A percentile compares a stretch with the other conserved stretches of the same genome.
These are phyloP conservation scores for Neostapfia colusana DNA, from an alignment of 176 grass and related monocot species.

Conservation along the genomic window DNA sequence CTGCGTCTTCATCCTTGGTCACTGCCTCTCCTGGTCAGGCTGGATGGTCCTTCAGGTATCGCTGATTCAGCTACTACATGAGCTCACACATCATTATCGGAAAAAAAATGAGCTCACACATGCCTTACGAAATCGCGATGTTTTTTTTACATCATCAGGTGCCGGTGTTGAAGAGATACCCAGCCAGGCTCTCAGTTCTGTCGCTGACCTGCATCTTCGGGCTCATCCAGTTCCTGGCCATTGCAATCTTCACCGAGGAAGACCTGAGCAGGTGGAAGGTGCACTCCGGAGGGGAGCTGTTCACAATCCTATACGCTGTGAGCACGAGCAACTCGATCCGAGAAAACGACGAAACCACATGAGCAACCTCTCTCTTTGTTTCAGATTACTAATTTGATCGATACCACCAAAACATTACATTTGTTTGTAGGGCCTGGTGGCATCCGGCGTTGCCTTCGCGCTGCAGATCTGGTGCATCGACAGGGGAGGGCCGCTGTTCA, in stretches of 20 bases:
- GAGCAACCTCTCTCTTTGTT: neutral
- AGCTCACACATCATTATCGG: neutral
- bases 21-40: constrained; percentile 85
- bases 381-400: neutral
- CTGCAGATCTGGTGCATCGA: constrained; percentile 98
- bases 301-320: constrained; percentile 93
- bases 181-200: constrained; percentile 76
- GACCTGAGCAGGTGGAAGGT: constrained; percentile 83
- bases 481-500: constrained; percentile 84
- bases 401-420: neutral
- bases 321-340: neutral
- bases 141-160: constrained; percentile 38
- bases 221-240: constrained; percentile 73
- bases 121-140: neutral
- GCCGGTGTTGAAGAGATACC: constrained; percentile 80
- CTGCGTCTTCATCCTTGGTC: constrained; percentile 80
- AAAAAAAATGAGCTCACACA: neutral
- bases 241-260: constrained; percentile 72
- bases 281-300: constrained; percentile 65
- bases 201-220: constrained; percentile 78
- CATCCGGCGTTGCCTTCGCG: constrained; percentile 71
- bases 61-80: neutral
- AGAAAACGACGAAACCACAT: neutral
- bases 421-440: constrained; percentile 65
- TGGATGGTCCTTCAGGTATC: constrained; percentile 92